Base-by-base conservation (phyloP, 2,329 filamentous ascomycete genomes). In the Aspergillus fructus region DNA sequence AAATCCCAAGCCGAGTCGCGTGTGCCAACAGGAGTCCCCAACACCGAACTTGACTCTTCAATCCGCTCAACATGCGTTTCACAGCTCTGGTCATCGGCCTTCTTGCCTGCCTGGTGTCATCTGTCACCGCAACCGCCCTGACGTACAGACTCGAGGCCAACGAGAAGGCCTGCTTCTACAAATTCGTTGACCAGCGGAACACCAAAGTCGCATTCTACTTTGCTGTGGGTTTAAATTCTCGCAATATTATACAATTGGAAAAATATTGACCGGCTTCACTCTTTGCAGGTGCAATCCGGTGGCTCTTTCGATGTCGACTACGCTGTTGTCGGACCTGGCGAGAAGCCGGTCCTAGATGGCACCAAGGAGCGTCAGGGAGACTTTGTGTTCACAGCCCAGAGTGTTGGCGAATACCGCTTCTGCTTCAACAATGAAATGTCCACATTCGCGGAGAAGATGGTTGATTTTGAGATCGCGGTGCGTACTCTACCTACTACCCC, bases 341-440 rank as follows among this genome's bases (percentile, higher is more conserved):
- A 89, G 70, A 93, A 89, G 76, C 76, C 91, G 60, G 88, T 99
- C 60, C 79, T 97, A 68, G 87, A 93, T 59, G 94, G 93, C 60
- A 82, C 88, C 66, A 97, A 96, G 79, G 94, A 91, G 79, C 86
- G 93, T 64, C 93, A 97, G 78, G 94, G 93, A 53, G 94, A 99
- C 77, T 97, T 96, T 71, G 94, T 99, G 62, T 99, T 99, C 76
- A 96, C 93, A 0, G 94, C 93, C 46, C 91, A 91, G 69, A 86
- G 91, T 52, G 71, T 84, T 6, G 94, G 94, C 64, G 93, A 97
- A 71, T 97, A 97, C 79, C 86, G 87, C 53, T 97, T 99, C 81
- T 99, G 94, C 84, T 99, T 99, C 82, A 90, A 93, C 78, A 99
- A 99, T 72, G 89, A 94, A 73, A 96, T 99, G 90, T 96, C 90